phyloP scores from a whole-genome alignment of 148 eudicot species.

The Arctostaphylos glauca region DNA sequence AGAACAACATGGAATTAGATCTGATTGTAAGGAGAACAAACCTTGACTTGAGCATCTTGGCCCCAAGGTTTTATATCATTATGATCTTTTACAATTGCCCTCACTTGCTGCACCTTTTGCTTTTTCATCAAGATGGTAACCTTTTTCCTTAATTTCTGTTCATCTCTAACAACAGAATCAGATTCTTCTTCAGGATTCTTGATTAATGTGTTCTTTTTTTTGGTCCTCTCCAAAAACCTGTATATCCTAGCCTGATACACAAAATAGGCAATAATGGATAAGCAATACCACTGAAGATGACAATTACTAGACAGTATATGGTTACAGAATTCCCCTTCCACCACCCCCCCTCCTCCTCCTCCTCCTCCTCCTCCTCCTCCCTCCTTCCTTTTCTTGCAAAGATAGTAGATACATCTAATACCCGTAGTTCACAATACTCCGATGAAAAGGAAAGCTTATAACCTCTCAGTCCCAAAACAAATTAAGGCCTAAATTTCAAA shows the following conservation, averaged over 20 bases:
- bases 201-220: slow-evolving; percentile 48
- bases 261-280: not conserved
- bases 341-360: no score
- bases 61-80: slow-evolving; percentile 69
- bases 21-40: slow-evolving; percentile 27
- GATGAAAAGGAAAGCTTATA: not conserved
- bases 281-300: not conserved
- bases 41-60: slow-evolving; percentile 77
- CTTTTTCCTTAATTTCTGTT: slow-evolving; percentile 47
- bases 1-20: not conserved
- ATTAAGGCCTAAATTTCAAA: not conserved
- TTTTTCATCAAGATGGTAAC: slow-evolving; percentile 71
- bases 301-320: not conserved
- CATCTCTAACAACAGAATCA: slow-evolving; percentile 30
- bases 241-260: slow-evolving; percentile 66
- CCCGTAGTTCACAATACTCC: not conserved
- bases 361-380: no score
- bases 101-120: slow-evolving; percentile 65
- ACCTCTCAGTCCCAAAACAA: not conserved
- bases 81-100: slow-evolving; percentile 48
- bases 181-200: slow-evolving; percentile 40
- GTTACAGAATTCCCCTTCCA: not conserved
- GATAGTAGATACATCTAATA: not conserved
- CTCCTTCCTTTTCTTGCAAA: not conserved
- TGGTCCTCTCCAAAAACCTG: slow-evolving; percentile 62